Percentiles rank a stretch among this genome's conserved stretches.
Conservation (phyloP, 345 rosid genomes). For the Populus davidiana region DNA sequence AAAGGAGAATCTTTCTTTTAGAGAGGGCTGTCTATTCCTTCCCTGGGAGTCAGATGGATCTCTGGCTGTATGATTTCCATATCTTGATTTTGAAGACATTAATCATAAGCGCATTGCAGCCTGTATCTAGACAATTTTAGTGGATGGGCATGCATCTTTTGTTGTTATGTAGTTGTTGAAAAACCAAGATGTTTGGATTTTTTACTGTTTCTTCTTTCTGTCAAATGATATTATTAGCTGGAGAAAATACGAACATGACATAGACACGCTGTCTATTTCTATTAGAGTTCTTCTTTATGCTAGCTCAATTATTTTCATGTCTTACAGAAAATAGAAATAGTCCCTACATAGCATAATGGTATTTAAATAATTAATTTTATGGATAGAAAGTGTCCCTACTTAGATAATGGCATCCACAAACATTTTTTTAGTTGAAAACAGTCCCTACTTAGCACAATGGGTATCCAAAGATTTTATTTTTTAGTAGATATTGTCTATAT, state of each 20-base stretch:
- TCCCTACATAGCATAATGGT: not conserved
- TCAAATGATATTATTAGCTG: not conserved
- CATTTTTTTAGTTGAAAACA: not conserved
- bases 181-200: too few relatives aligned
- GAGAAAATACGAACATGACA: too few relatives aligned
- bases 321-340: not conserved
- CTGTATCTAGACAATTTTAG: not conserved
- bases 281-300: too few relatives aligned
- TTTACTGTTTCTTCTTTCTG: not conserved
- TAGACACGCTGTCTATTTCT: too few relatives aligned
- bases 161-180: not conserved
- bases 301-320: not conserved
- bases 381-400: not conserved
- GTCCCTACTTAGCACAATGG: conserved; percentile 3
- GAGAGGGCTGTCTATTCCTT: not conserved
- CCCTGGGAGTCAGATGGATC: too few relatives aligned
- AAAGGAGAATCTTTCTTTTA: not conserved
- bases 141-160: not conserved
- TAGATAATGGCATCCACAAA: not conserved
- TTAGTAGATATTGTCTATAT: not conserved
- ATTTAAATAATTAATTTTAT: not conserved
- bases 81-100: not conserved
- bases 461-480: not conserved
- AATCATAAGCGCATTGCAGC: not conserved
- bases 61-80: not conserved